A percentile compares a stretch with the other conserved stretches of the same genome.
phyloP scores from a whole-genome alignment of 2,329 filamentous ascomycete species.

The Colletotrichum horii region DNA sequence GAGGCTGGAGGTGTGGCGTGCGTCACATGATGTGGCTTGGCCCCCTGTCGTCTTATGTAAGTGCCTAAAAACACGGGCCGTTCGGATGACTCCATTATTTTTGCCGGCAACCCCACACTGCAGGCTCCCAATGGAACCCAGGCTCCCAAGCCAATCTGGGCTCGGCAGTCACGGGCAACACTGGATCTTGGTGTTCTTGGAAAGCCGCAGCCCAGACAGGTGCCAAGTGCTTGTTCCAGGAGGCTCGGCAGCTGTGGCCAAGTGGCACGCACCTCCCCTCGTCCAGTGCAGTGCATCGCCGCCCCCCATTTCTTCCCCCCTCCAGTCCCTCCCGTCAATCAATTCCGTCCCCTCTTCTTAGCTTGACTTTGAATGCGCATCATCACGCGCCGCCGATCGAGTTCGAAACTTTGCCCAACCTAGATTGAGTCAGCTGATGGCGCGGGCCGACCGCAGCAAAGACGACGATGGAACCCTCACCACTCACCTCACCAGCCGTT shows the following conservation, averaged over 20 bases:
- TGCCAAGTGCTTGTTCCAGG: not conserved
- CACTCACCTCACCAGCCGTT: not conserved
- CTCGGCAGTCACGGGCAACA: not conserved
- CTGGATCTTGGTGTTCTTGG: not conserved
- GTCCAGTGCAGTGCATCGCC: not conserved
- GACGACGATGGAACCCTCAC: not conserved
- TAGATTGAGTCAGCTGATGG: conserved; percentile 7
- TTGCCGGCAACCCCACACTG: not conserved
- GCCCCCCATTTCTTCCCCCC: not conserved
- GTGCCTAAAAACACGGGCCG: not conserved
- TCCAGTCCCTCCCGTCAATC: not conserved
- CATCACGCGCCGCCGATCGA: not conserved
- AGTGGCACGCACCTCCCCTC: not conserved
- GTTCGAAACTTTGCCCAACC: conserved; percentile 10
- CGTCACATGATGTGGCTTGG: conserved; percentile 6
- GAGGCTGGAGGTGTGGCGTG: conserved; percentile 14
- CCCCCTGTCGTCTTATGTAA: not conserved
- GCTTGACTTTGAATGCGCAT: not conserved
- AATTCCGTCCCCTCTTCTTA: not conserved
- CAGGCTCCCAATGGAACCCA: not conserved
- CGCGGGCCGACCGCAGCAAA: not conserved
- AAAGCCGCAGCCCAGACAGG: not conserved
- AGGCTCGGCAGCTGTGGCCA: not conserved
- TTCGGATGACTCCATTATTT: not conserved
- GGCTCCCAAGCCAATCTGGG: not conserved